Conservation (phyloP, 164 flowering plant species). For the Kingdonia uniflora region DNA sequence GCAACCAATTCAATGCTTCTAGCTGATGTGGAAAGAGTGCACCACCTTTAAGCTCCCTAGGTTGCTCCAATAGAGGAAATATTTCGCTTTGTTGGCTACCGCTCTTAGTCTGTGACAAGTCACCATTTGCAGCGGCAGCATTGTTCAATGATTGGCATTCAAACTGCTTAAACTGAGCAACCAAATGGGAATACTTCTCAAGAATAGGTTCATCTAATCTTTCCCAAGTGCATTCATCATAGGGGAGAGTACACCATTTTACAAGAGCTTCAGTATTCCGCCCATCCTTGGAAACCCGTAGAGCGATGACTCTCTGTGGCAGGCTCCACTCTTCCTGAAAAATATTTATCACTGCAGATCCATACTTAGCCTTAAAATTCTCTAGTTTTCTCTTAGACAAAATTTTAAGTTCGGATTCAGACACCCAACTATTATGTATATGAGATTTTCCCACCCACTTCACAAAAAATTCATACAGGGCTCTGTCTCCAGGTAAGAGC, state of each 20-base stretch:
- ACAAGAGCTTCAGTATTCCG: slow-evolving; percentile 47
- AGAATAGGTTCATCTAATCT: slow-evolving; percentile 61
- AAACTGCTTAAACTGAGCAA: slow-evolving; percentile 49
- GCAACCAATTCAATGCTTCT: slow-evolving; percentile 97
- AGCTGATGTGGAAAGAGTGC: slow-evolving; percentile 90
- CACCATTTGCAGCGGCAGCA: slow-evolving; percentile 30
- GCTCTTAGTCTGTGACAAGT: slow-evolving; percentile 18
- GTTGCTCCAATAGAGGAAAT: slow-evolving; percentile 70
- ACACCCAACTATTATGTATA: slow-evolving; percentile 79
- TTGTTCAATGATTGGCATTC: slow-evolving; percentile 50
- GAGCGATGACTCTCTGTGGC: slow-evolving; percentile 80
- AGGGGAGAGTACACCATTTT: slow-evolving; percentile 88
- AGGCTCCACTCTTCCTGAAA: slow-evolving; percentile 81
- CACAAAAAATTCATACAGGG: slow-evolving; percentile 66
- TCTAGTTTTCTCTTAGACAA: slow-evolving; percentile 90
- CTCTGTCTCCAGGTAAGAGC: slow-evolving; percentile 11
- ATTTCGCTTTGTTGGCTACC: slow-evolving; percentile 37
- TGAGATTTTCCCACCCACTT: slow-evolving; percentile 97
- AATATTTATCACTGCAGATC: slow-evolving; percentile 60
- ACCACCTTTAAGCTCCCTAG: slow-evolving; percentile 83
- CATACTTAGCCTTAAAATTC: slow-evolving; percentile 87
- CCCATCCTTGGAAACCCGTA: slow-evolving; percentile 42
- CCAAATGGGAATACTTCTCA: slow-evolving; percentile 34
- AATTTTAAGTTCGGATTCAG: slow-evolving; percentile 71
- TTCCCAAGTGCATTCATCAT: slow-evolving; percentile 99